phyloP scores from a whole-genome alignment of 371 early-diverging fungal genomes.

The Mucor saturninus region DNA sequence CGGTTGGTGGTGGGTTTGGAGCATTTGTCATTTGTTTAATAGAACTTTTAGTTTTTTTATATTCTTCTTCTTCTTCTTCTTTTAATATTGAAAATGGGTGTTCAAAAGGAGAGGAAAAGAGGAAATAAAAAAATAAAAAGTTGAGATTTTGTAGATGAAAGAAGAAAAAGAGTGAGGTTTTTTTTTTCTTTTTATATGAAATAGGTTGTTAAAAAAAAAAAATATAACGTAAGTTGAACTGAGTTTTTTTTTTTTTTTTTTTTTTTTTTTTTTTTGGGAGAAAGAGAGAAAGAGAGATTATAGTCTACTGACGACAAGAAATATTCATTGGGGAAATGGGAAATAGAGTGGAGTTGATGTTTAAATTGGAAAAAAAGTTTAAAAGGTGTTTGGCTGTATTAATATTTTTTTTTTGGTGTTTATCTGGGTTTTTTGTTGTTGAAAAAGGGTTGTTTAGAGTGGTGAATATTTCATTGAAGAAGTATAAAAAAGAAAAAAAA shows the following conservation, averaged over 20 bases:
- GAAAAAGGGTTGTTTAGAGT: not conserved
- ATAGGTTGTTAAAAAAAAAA: not conserved
- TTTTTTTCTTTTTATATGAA: constrained; percentile 1
- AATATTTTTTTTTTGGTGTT: not conserved
- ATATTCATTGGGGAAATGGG: constrained; percentile 7
- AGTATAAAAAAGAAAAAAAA: not conserved
- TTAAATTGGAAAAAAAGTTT: not conserved
- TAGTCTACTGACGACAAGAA: constrained; percentile 10
- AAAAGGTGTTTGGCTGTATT: not conserved
- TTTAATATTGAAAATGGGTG: constrained; percentile 15
- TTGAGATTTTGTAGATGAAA: constrained; percentile 4
- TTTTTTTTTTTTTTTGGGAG: not conserved
- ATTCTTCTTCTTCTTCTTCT: constrained; percentile 17
- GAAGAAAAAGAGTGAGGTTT: constrained; percentile 2
- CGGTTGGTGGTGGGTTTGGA: not conserved
- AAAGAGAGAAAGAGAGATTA: constrained; percentile 1
- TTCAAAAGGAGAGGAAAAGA: constrained; percentile 13
- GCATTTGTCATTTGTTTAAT: constrained; percentile 23
- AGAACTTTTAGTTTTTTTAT: constrained; percentile 9
- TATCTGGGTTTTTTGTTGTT: not conserved
- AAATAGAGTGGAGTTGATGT: constrained; percentile 2
- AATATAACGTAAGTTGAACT: constrained; percentile 1
- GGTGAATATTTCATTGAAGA: constrained; percentile 1
- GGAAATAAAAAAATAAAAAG: constrained; percentile 5
- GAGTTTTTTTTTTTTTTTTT: not conserved